Evolutionary conservation across 2,329 filamentous ascomycete genomes (phyloP), one percentile per base, ranked within the genome.

Genomic region (Xenoacremonium recifei): DNA sequence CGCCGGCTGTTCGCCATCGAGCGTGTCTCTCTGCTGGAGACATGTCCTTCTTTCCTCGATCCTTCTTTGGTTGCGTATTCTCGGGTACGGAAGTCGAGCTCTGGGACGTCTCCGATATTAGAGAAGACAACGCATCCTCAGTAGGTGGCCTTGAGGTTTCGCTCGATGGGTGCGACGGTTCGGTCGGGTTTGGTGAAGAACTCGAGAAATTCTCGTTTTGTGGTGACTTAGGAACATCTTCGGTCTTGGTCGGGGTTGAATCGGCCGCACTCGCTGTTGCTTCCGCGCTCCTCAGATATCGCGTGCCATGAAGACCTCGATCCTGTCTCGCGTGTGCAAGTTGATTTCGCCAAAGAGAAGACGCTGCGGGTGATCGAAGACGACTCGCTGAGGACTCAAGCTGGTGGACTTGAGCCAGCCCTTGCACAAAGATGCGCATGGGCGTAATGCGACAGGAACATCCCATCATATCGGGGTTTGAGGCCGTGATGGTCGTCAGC

Each of bases 381-480:
- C 50, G 53, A 23, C 49, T 33, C 21, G 58, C 31, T 3, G 50
- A 45, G 7, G 32, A 29, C 31, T 65, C 62, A 9, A 64, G 32
- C 25, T 54, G 53, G 42, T 72, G 67, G 20, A 70, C 55, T 48
- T 72, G 66, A 3, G 61, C 59, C 20, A 79, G 60, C 21, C 66
- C 72, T 45, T 68, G 69, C 11, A 77, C 58, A 44, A 79, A 79
- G n/a, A 71, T 64, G 40, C 65, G 63, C 51, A 76, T 57, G 7
- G 75, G 65, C 21, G 65, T 61, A 6, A 62, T 65, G 44, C 72
- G 69, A 47, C 75, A 79, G 17, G 68, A 59, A 54, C 75, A 78
- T 47, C 57, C 65, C 75, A 78, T 78, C 35, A 47, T 52, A 48
- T 45, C 23, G 44, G 30, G 36, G 42, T 35, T 23, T 37, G 39